phyloP scores from a whole-genome alignment of 2,329 filamentous ascomycete genomes.

The Hypoxylon rubiginosum region DNA sequence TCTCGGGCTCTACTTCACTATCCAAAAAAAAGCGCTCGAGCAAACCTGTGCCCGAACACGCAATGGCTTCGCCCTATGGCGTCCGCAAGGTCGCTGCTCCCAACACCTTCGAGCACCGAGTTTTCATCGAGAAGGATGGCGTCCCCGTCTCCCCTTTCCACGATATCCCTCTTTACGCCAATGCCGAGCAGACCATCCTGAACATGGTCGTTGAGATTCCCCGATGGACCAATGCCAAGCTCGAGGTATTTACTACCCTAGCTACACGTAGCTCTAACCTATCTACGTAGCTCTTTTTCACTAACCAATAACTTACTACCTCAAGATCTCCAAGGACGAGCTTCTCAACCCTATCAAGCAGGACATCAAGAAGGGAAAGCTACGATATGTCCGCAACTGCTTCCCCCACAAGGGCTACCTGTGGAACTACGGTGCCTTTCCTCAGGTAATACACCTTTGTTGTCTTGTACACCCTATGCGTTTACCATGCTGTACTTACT shows the following conservation, averaged over 20 bases:
- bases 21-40: slow-evolving; percentile 40
- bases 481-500: slow-evolving; percentile 19
- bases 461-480: not conserved
- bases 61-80: slow-evolving; percentile 77
- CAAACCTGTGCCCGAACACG: slow-evolving; percentile 46
- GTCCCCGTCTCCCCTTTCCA: slow-evolving; percentile 95
- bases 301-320: slow-evolving; percentile 31
- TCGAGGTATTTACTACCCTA: slow-evolving; percentile 77
- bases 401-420: slow-evolving; percentile 99
- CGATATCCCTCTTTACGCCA: slow-evolving; percentile 98
- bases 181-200: slow-evolving; percentile 92
- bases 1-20: slow-evolving; percentile 57
- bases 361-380: slow-evolving; percentile 99
- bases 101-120: slow-evolving; percentile 95
- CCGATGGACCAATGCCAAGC: slow-evolving; percentile 99
- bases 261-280: slow-evolving; percentile 19
- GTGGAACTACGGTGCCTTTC: slow-evolving; percentile 99
- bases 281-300: slow-evolving; percentile 12
- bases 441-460: slow-evolving; percentile 75
- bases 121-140: slow-evolving; percentile 99
- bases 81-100: slow-evolving; percentile 89
- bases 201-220: slow-evolving; percentile 99
- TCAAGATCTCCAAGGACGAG: slow-evolving; percentile 97
- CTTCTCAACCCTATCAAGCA: slow-evolving; percentile 99
- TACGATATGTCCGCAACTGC: slow-evolving; percentile 99